phyloP scores from a whole-genome alignment of 768 basidiomycete species.

The Suillus subluteus region DNA sequence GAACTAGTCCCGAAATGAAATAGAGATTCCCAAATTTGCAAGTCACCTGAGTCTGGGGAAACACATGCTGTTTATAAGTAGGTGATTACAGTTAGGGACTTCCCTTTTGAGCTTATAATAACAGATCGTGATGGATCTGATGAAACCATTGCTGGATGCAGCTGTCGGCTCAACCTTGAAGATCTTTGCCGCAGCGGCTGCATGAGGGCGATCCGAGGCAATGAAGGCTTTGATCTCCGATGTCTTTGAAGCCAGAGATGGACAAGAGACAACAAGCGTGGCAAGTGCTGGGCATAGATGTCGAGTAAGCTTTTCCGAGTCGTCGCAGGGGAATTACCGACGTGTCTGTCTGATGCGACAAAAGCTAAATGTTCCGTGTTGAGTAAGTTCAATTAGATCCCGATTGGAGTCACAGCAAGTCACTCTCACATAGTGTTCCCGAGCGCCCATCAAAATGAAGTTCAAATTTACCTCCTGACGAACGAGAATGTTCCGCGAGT shows the following conservation, averaged over 20 bases:
- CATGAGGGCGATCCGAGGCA: neutral
- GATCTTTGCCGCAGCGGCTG: constrained; percentile 1
- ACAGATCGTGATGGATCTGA: neutral
- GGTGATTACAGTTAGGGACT: neutral
- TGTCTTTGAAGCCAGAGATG: no score
- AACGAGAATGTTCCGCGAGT: constrained; percentile 7
- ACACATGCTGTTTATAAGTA: neutral
- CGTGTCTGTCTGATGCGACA: constrained; percentile 1
- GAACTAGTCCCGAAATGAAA: constrained; percentile 7
- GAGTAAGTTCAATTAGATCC: constrained; percentile 5
- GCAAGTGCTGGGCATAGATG: neutral
- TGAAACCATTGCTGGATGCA: neutral
- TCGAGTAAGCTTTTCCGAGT: neutral
- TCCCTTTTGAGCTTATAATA: neutral
- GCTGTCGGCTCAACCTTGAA: neutral
- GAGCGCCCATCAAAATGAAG: constrained; percentile 1
- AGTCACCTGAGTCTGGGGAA: constrained; percentile 7
- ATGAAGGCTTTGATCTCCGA: neutral
- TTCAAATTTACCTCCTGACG: neutral
- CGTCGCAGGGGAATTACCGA: no score
- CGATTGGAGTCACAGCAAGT: neutral
- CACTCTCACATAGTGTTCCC: no score
- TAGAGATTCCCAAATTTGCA: neutral
- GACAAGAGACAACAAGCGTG: constrained; percentile 1
- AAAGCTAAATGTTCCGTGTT: neutral